Evolutionary conservation across 2,329 filamentous ascomycete species (phyloP).

Genomic region (Fusarium euwallaceae): DNA sequence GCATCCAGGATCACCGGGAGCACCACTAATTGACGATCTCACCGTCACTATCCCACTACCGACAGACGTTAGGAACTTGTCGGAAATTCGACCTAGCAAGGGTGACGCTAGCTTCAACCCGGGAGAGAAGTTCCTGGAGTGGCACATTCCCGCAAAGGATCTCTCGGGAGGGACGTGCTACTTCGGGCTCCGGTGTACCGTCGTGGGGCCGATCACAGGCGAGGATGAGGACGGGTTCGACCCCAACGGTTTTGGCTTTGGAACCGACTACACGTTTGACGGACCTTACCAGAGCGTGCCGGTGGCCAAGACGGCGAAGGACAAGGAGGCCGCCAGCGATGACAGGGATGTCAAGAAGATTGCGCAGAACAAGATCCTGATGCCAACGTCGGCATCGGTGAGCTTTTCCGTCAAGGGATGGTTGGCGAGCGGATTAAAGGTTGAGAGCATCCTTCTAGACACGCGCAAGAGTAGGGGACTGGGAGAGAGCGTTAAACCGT

Average conservation of each 20-base stretch:
- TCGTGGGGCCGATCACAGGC: slow-evolving; percentile 73
- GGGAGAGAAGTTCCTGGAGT: slow-evolving; percentile 80
- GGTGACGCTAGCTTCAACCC: slow-evolving; percentile 88
- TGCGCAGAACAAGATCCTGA: slow-evolving; percentile 79
- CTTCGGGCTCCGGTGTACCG: slow-evolving; percentile 83
- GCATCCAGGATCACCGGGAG: slow-evolving; percentile 67
- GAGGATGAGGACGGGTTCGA: slow-evolving; percentile 65
- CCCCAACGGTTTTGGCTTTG: slow-evolving; percentile 65
- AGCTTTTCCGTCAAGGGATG: slow-evolving; percentile 80
- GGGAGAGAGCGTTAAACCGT: slow-evolving; percentile 90
- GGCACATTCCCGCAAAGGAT: slow-evolving; percentile 85
- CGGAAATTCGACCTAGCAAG: slow-evolving; percentile 82
- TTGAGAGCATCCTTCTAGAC: slow-evolving; percentile 77
- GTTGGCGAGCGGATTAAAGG: slow-evolving; percentile 75
- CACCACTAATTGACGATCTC: slow-evolving; percentile 80
- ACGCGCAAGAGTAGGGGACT: slow-evolving; percentile 87
- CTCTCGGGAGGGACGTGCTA: slow-evolving; percentile 74
- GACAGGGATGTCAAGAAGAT: slow-evolving; percentile 68
- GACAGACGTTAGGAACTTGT: slow-evolving; percentile 82
- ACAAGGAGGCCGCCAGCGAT: slow-evolving; percentile 49
- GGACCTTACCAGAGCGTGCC: slow-evolving; percentile 68
- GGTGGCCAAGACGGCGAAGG: slow-evolving; percentile 52
- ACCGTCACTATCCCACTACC: slow-evolving; percentile 84
- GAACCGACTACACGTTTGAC: slow-evolving; percentile 65
- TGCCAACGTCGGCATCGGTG: slow-evolving; percentile 82